Base-by-base conservation (phyloP, 805 yeast genomes). In the Saccharomyces paradoxus region DNA sequence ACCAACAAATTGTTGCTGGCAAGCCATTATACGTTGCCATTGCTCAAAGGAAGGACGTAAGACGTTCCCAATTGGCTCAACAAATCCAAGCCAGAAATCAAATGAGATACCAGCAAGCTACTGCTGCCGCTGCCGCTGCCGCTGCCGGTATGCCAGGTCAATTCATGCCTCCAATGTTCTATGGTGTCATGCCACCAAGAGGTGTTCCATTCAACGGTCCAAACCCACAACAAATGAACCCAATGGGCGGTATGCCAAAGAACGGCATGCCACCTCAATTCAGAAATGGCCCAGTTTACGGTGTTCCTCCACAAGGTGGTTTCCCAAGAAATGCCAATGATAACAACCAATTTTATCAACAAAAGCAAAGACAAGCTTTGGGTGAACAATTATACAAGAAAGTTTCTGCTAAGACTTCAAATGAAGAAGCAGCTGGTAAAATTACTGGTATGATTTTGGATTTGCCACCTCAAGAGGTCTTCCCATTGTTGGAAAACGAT, bases 401-500 rank as follows among this genome's bases (percentile, higher is more conserved):
- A 82, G 87, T 94, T 69, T 84, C 86, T 62, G 83, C 90, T 63
- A 87, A 87, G 77, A 89, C 91, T 67, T 83, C 84, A 66, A 96
- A 90, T 70, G 87, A 86, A 56, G 96, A 90, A 76, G 89, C 96
- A 69, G 97, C 97, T 63, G 96, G 97, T 78, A 92, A 91, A 80
- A 89, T 94, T 73, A 94, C 99, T 63, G 97, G 98, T 79, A 94
- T 94, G 98, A 83, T 94, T 79, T 82, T 94, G 71, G 97, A 91
- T 72, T 84, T 92, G 83, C 95, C 90, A 71, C 88, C 87, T 76
- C 83, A 83, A 68, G 97, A 92, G 77, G 87, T 94, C 66, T 77
- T 91, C 69, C 86, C 87, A 58, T 80, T 92, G 73, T 82, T 89
- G 73, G 95, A 89, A 70, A 94, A 91, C 72, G 96, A 89, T 61